These are phyloP conservation scores for Jatropha podagrica DNA, from an alignment of 441 rosid species.

Conservation along the genomic window DNA sequence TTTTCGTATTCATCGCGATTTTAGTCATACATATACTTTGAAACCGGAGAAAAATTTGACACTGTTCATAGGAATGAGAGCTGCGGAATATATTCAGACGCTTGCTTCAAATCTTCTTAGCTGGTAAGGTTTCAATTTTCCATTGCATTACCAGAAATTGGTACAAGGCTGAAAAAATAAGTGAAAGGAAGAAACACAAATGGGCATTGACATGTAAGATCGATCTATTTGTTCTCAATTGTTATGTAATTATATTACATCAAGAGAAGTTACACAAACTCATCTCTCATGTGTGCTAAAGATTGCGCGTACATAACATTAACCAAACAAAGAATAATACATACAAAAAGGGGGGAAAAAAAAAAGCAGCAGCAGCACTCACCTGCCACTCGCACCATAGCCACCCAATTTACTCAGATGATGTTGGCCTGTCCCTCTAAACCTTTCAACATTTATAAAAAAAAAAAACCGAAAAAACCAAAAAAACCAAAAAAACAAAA, in stretches of 20 bases:
- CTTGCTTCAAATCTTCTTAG: constrained; percentile 32
- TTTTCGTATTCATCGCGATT: too few species aligned
- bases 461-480: too few species aligned
- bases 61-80: constrained; percentile 49
- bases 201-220: background rate
- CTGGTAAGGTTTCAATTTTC: background rate
- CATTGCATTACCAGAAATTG: background rate
- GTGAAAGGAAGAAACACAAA: background rate
- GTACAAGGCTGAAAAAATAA: background rate
- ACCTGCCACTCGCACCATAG: constrained; percentile 19
- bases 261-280: constrained; percentile 26
- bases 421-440: constrained; percentile 22
- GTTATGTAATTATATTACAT: constrained; percentile 30
- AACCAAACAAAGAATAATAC: constrained; percentile 42
- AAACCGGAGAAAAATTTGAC: constrained; percentile 10
- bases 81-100: constrained; percentile 62
- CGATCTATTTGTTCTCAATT: constrained; percentile 17
- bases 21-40: background rate
- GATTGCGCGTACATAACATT: constrained; percentile 22
- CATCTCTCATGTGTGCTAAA: constrained; percentile 15
- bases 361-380: constrained; percentile 23
- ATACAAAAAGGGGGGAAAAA: constrained; percentile 31
- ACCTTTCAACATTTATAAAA: constrained; percentile 10
- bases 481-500: background rate
- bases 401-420: constrained; percentile 29